phyloP scores from a whole-genome alignment of 805 yeast genomes.

The Sugiyamaella boreocaroliniensis region DNA sequence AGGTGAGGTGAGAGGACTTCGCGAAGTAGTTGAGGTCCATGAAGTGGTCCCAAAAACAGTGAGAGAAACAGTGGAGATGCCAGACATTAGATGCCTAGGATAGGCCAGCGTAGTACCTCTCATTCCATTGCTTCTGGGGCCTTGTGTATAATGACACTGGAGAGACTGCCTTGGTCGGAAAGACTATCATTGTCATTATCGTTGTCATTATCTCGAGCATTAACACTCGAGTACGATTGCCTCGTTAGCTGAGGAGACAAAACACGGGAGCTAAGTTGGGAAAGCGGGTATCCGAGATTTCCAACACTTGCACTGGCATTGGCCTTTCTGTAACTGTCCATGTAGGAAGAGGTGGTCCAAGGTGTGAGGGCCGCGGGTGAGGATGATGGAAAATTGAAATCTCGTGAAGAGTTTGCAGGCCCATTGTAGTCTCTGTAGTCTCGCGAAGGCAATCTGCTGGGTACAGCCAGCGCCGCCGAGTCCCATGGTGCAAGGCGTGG shows the following conservation, averaged over 20 bases:
- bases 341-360: too few relatives aligned
- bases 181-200: conserved; percentile 1
- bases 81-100: too few relatives aligned
- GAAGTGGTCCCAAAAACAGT: too few relatives aligned
- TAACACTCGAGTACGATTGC: background rate
- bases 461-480: background rate
- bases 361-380: too few relatives aligned
- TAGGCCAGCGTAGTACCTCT: too few relatives aligned
- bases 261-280: background rate
- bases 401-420: too few relatives aligned
- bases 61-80: too few relatives aligned
- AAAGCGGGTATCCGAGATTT: background rate
- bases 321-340: too few relatives aligned
- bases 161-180: background rate
- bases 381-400: too few relatives aligned
- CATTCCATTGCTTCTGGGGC: background rate
- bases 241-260: background rate
- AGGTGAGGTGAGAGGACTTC: too few relatives aligned
- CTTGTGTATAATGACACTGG: conserved; percentile 5
- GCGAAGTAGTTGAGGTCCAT: too few relatives aligned
- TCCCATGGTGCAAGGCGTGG: background rate
- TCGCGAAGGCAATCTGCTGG: background rate
- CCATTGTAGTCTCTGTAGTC: background rate
- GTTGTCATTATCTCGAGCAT: background rate
- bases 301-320: background rate